A percentile compares a stretch with the other conserved stretches of the same genome.
phyloP scores from a whole-genome alignment of 78 protist species.

The Isochrysis galbana region DNA sequence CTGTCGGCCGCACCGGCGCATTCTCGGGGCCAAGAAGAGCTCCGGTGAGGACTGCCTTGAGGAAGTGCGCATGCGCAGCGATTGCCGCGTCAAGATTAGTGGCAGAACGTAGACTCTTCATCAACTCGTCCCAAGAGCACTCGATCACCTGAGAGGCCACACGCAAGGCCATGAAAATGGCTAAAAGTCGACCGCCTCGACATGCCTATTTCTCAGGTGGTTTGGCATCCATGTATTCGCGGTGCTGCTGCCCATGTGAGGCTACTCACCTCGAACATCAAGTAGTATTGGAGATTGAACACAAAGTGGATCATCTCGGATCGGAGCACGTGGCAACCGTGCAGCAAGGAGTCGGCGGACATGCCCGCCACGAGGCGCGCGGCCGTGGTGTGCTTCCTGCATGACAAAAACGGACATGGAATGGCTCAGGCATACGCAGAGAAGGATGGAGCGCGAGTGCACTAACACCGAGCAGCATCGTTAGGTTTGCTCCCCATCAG shows the following conservation, averaged over 20 bases:
- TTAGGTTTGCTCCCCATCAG: too few relatives aligned
- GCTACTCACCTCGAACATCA: slow-evolving; percentile 41
- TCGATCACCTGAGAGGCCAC: neutral
- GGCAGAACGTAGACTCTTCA: neutral
- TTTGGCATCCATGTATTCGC: too few relatives aligned
- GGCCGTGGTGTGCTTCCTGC: neutral
- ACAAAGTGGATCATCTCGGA: slow-evolving; percentile 27
- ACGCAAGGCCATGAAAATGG: too few relatives aligned
- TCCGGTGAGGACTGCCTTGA: neutral
- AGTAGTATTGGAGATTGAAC: slow-evolving; percentile 27
- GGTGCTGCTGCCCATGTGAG: too few relatives aligned
- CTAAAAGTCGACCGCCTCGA: too few relatives aligned
- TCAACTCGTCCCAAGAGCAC: neutral
- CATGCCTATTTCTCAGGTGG: too few relatives aligned
- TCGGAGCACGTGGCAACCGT: neutral
- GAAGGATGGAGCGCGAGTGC: too few relatives aligned
- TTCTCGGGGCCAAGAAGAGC: neutral
- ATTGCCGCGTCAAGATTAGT: neutral
- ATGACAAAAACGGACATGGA: too few relatives aligned
- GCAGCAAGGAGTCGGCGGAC: neutral
- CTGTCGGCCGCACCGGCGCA: neutral
- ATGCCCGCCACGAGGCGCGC: neutral
- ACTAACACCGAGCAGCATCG: too few relatives aligned
- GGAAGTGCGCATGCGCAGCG: neutral
- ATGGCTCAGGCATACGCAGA: too few relatives aligned